Evolutionary conservation across 306 rosid species (phyloP).

Genomic region (Benincasa hispida): DNA sequence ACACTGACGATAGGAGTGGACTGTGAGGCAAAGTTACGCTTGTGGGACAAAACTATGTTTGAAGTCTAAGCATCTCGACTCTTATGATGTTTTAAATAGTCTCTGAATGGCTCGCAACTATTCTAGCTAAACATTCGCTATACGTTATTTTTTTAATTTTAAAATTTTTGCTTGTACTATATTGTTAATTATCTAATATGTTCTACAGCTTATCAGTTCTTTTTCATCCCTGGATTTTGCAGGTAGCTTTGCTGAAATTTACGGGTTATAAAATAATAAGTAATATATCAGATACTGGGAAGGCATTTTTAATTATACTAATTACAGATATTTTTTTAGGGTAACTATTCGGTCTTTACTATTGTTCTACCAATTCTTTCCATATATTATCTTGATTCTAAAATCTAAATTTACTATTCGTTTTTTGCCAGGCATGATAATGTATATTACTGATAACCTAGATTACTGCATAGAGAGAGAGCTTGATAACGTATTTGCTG

Average conservation of each 20-base stretch:
- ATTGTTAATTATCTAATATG: neutral
- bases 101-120: neutral
- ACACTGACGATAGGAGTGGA: neutral
- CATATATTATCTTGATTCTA: neutral
- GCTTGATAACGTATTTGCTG: neutral
- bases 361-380: neutral
- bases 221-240: conserved; percentile 31
- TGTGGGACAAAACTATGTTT: neutral
- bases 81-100: neutral
- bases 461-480: neutral
- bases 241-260: conserved; percentile 98
- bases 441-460: neutral
- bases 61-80: neutral
- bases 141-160: neutral
- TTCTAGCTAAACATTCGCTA: neutral
- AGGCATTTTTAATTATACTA: conserved; percentile 83
- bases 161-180: neutral
- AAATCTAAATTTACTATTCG: neutral
- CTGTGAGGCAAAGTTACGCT: neutral
- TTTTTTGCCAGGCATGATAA: neutral
- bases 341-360: conserved; percentile 33
- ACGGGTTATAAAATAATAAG: conserved; percentile 85
- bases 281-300: conserved; percentile 88
- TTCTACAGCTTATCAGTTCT: neutral
- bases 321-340: conserved; percentile 87